Percentiles rank a stretch among this genome's conserved stretches.
Conservation (phyloP, 805 yeast species). For the Sungouiella blattae region DNA sequence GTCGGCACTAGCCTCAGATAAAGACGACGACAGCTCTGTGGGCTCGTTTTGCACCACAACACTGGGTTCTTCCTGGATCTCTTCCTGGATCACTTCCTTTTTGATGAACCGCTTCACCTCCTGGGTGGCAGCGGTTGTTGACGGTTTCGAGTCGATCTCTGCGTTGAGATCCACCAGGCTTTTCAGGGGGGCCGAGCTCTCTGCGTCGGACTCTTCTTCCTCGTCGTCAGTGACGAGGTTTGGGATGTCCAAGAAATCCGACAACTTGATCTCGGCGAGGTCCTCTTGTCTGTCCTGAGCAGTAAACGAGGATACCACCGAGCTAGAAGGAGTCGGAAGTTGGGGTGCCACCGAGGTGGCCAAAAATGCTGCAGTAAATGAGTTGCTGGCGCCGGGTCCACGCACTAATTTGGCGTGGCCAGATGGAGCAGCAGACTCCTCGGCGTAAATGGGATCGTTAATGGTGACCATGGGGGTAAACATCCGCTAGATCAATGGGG, state of each 20-base stretch:
- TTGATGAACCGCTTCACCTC: constrained; percentile 21
- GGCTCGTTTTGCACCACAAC: background rate
- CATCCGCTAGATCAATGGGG: constrained; percentile 1
- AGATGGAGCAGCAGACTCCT: background rate
- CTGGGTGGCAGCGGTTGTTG: constrained; percentile 16
- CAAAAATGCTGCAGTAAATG: constrained; percentile 4
- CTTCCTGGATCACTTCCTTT: constrained; percentile 1
- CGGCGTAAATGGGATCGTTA: constrained; percentile 8
- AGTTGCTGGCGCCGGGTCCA: background rate
- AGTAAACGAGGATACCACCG: constrained; percentile 5
- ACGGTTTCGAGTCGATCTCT: background rate
- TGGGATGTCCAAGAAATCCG: constrained; percentile 28
- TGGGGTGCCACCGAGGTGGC: constrained; percentile 1
- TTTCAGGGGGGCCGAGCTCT: constrained; percentile 9
- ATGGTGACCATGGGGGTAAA: constrained; percentile 13
- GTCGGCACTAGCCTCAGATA: background rate
- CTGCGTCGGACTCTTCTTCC: constrained; percentile 28
- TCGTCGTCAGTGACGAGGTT: constrained; percentile 29
- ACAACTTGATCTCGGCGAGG: constrained; percentile 12
- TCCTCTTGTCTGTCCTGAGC: constrained; percentile 1
- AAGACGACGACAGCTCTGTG: background rate
- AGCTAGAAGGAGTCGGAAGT: constrained; percentile 6
- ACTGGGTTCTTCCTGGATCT: background rate
- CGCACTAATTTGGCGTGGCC: background rate
- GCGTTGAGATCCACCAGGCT: constrained; percentile 1